Base-by-base conservation (phyloP, 2,329 filamentous ascomycete genomes). In the Coniochaeta prunicola region DNA sequence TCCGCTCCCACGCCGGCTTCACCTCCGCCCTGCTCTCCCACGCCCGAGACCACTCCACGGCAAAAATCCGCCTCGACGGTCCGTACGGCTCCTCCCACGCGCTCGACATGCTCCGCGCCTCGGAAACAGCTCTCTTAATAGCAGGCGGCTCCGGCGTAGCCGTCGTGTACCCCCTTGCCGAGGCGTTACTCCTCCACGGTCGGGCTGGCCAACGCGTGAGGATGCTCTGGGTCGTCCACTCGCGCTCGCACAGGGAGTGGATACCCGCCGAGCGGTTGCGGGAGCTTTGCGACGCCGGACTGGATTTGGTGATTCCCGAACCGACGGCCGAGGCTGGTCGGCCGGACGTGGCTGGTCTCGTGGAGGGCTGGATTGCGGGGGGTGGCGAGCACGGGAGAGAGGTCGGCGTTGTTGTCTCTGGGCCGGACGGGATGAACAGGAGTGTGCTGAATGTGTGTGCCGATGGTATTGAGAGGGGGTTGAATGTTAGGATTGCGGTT, bases 111-210 rank as follows among this genome's bases (percentile, higher is more conserved):
- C 73, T 88, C 2, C 74, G 75, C 8, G 71, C 73, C 15, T 75
- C 77, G 17, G 73, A 78, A 40, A 74, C 78, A 0, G 76, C 79
- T 0, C 69, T 88, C 4, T 67, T 88, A 12, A 73, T 89, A 9
- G 84, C 84, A 1, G 85, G 85, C 3, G 86, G 86, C 0, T 85
- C 81, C 30, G 86, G 85, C 5, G 85, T 88, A 50, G 85, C 84
- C 1, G 85, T 88, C 26, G 78, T 80, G 0, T 86, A 85, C 65
- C 84, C 85, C 0, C 71, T 88, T 2, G 73, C 82, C 1, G 84
- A 81, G 73, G 73, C 79, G n/a, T 67, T 84, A 1, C 67, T 78
- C 0, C 65, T 64, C 65, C 67, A 60, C 15, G 48, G 24, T 12
- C 57, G 56, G 54, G 30, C 61, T 15, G 3, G 53, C 54, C 70